phyloP scores from a whole-genome alignment of 2,329 filamentous ascomycete genomes.

The Fusarium sp. region DNA sequence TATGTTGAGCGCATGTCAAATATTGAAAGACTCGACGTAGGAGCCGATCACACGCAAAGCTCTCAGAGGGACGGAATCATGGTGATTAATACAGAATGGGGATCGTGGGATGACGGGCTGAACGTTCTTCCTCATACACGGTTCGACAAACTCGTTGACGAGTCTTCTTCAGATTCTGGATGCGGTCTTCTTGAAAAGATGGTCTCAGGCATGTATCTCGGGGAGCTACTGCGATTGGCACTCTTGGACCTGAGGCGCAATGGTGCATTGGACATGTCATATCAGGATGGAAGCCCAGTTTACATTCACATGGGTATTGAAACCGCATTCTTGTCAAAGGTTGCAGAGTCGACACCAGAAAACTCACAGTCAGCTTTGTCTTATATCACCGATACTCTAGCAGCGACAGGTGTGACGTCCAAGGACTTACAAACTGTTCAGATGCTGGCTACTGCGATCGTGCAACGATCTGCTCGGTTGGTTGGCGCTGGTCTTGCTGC shows the following conservation, averaged over 20 bases:
- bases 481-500: constrained; percentile 9
- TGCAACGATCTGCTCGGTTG: constrained; percentile 3
- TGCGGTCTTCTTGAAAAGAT: constrained; percentile 16
- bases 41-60: fast-evolving
- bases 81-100: constrained; percentile 20
- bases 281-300: not conserved
- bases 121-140: constrained; percentile 1
- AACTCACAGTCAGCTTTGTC: not conserved
- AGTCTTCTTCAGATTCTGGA: constrained; percentile 1
- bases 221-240: not conserved
- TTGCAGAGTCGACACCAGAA: fast-evolving
- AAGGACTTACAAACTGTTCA: not conserved
- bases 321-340: not conserved
- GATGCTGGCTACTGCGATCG: not conserved
- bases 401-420: not conserved
- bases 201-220: constrained; percentile 15
- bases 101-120: constrained; percentile 1
- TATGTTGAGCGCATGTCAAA: not conserved
- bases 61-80: not conserved
- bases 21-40: not conserved
- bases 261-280: not conserved
- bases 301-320: not conserved
- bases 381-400: not conserved
- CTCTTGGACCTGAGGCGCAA: not conserved
- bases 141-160: constrained; percentile 5